Evolutionary conservation across 805 yeast species (phyloP).

Genomic region (Lipomyces sp.): DNA sequence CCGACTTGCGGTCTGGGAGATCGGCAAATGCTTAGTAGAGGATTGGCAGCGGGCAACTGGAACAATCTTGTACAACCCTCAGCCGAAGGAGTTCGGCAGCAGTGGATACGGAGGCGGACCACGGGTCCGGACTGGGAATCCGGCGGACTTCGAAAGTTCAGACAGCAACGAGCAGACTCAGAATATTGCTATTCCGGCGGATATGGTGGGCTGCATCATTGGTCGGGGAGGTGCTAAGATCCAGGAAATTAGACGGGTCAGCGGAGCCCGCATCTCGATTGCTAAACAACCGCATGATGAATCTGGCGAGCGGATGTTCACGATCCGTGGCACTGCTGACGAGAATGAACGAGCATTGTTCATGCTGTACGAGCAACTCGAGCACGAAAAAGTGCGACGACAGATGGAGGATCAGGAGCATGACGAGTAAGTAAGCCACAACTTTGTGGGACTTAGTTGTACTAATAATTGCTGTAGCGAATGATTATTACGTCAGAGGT

Average conservation of each 20-base stretch:
- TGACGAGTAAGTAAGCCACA: background rate
- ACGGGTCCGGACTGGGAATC: constrained; percentile 32
- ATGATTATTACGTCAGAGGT: background rate
- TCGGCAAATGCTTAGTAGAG: constrained; percentile 73
- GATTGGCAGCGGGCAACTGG: constrained; percentile 72
- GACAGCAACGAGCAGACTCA: constrained; percentile 43
- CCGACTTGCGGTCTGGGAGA: constrained; percentile 58
- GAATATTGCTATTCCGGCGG: constrained; percentile 62
- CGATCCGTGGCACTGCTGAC: constrained; percentile 64
- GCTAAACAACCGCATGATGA: constrained; percentile 67
- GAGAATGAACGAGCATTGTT: constrained; percentile 64
- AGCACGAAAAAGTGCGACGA: constrained; percentile 57
- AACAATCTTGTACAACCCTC: constrained; percentile 67
- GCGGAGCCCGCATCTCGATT: constrained; percentile 80
- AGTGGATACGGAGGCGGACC: constrained; percentile 11
- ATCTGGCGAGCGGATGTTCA: constrained; percentile 68
- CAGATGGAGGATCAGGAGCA: constrained; percentile 34
- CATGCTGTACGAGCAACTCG: constrained; percentile 60
- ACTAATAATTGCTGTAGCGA: background rate
- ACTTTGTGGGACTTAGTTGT: background rate
- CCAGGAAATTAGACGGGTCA: constrained; percentile 77
- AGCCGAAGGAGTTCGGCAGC: constrained; percentile 16
- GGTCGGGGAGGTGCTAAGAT: constrained; percentile 86
- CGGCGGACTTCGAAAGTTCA: constrained; percentile 28
- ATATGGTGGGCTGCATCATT: constrained; percentile 85